Percentiles rank a stretch among this genome's conserved stretches.
Evolutionary conservation across 2,329 filamentous ascomycete species (phyloP).

Genomic region (Arthrobotrys conoides): DNA sequence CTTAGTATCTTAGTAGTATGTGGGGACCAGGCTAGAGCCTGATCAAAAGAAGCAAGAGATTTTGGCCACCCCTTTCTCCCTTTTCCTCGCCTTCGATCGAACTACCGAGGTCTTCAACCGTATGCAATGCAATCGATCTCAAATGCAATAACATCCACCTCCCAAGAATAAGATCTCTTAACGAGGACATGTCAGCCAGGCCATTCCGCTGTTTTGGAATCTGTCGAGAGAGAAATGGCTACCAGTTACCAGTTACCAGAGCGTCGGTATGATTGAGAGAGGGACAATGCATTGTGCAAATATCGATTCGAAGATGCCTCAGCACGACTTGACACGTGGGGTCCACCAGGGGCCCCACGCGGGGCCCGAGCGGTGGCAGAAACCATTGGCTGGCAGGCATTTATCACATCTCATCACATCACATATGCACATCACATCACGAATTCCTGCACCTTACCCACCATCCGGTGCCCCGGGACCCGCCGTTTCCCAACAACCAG

Average conservation of each 20-base stretch:
- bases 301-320: slow-evolving; percentile 27
- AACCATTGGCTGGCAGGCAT: slow-evolving; percentile 1
- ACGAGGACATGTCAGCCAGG: slow-evolving; percentile 3
- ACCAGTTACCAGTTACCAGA: slow-evolving; percentile 25
- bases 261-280: slow-evolving; percentile 15
- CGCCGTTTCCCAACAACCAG: slow-evolving; percentile 25
- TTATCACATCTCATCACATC: slow-evolving; percentile 25
- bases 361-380: slow-evolving; percentile 22
- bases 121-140: slow-evolving; percentile 16
- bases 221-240: slow-evolving; percentile 14
- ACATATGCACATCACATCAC: slow-evolving; percentile 35
- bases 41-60: slow-evolving; percentile 26
- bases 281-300: slow-evolving; percentile 23
- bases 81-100: not conserved
- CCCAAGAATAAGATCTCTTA: not conserved
- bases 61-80: slow-evolving; percentile 17
- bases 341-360: slow-evolving; percentile 6
- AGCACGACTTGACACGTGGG: slow-evolving; percentile 28
- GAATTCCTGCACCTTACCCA: slow-evolving; percentile 29
- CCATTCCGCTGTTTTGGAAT: slow-evolving; percentile 11
- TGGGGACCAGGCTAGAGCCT: slow-evolving; percentile 10
- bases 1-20: no score
- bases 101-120: not conserved
- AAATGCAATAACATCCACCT: not conserved
- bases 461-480: slow-evolving; percentile 33